A percentile compares a stretch with the other conserved stretches of the same genome.
Evolutionary conservation across 176 grass and related monocot genomes (phyloP).

Genomic region (Ensete glaucum): DNA sequence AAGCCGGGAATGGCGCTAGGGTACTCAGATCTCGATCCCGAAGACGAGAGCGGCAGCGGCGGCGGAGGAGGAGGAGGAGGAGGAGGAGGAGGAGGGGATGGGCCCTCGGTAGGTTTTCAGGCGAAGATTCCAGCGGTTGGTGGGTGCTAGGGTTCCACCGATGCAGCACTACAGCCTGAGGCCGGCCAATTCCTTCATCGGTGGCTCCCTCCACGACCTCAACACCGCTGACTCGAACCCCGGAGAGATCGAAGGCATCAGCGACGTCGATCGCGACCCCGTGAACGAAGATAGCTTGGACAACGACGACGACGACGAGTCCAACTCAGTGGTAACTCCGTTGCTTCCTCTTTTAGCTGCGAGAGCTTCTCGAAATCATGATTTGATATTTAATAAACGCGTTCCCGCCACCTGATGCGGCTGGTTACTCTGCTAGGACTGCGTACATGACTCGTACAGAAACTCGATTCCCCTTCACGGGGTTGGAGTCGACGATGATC

Average conservation of each 20-base stretch:
- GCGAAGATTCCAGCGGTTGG: neutral
- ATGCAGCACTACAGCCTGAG: conserved; percentile 38
- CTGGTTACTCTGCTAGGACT: conserved; percentile 30
- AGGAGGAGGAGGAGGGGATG: neutral
- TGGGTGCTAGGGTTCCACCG: conserved; percentile 11
- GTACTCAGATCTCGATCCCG: neutral
- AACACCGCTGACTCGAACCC: conserved; percentile 33
- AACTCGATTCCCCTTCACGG: conserved; percentile 51
- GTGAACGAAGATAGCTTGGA: conserved; percentile 55
- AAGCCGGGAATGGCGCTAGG: neutral
- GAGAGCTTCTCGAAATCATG: neutral
- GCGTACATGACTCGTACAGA: conserved; percentile 48
- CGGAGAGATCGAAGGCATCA: conserved; percentile 36
- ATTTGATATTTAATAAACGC: too few species aligned
- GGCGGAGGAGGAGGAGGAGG: neutral
- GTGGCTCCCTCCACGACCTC: conserved; percentile 40
- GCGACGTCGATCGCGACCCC: conserved; percentile 47
- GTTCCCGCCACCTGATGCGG: neutral
- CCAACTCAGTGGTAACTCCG: conserved; percentile 47
- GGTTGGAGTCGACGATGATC: conserved; percentile 54
- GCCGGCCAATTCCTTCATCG: conserved; percentile 20
- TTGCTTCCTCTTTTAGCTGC: neutral
- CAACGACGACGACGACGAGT: conserved; percentile 45
- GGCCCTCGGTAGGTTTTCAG: neutral
- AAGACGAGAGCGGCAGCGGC: neutral